Percentiles rank a stretch among this genome's conserved stretches.
These are phyloP conservation scores for Heterobasidion parviporum DNA, from an alignment of 1,284 basidiomycete genomes.

Conservation along the genomic window DNA sequence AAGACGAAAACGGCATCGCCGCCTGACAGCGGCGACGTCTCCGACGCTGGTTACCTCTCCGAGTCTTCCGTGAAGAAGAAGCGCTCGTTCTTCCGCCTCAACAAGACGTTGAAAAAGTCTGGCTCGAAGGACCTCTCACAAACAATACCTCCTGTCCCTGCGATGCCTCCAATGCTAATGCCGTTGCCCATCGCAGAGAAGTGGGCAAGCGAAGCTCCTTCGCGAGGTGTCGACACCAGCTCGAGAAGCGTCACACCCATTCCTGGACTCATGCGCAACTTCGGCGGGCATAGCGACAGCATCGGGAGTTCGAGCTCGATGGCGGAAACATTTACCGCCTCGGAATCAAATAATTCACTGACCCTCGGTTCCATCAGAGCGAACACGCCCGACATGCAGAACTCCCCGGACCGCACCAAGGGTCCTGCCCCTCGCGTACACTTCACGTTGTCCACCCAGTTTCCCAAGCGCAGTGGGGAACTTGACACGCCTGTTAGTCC, in stretches of 20 bases:
- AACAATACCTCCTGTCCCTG: conserved; percentile 7
- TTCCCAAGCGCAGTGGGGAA: conserved; percentile 3
- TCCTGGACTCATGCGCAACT: conserved; percentile 1
- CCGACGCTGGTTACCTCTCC: conserved; percentile 31
- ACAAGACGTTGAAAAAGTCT: conserved; percentile 21
- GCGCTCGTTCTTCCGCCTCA: conserved; percentile 24
- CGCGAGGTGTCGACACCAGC: conserved; percentile 6
- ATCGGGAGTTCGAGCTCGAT: not conserved
- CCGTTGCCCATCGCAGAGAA: conserved; percentile 44
- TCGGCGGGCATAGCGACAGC: not conserved
- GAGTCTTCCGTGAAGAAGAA: conserved; percentile 20
- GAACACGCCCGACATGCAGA: not conserved
- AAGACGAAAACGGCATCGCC: conserved; percentile 27
- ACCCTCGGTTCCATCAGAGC: not conserved
- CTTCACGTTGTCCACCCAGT: conserved; percentile 10
- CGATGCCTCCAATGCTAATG: conserved; percentile 22
- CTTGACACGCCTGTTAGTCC: not conserved
- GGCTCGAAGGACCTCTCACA: conserved; percentile 10
- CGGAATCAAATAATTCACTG: not conserved
- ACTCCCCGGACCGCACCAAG: not conserved
- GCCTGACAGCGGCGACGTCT: conserved; percentile 22
- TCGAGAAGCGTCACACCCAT: conserved; percentile 16
- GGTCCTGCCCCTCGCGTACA: conserved; percentile 3
- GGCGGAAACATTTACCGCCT: not conserved
- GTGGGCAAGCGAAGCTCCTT: conserved; percentile 29